Evolutionary conservation across 768 basidiomycete species (phyloP).

Genomic region (Kwoniella sp.): DNA sequence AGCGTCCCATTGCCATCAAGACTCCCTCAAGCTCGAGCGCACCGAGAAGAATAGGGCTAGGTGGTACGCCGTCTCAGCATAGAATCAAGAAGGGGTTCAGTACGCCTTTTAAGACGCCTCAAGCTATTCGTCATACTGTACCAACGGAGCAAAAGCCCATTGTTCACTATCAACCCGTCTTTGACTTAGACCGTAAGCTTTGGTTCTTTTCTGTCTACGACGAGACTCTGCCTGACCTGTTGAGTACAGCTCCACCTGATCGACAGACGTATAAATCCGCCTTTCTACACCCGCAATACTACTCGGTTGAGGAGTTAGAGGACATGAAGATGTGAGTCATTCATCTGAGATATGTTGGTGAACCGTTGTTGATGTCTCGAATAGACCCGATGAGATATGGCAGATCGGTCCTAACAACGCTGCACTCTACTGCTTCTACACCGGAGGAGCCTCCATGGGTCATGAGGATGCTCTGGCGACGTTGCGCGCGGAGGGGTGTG

Average conservation of each 20-base stretch:
- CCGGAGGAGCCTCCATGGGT: conserved; percentile 22
- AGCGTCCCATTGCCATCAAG: conserved; percentile 30
- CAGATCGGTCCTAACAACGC: conserved; percentile 37
- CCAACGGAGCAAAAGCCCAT: background rate
- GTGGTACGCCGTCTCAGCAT: conserved; percentile 28
- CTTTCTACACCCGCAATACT: conserved; percentile 42
- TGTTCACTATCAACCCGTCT: conserved; percentile 19
- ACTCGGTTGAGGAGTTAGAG: conserved; percentile 26
- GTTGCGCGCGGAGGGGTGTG: conserved; percentile 58
- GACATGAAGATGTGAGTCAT: conserved; percentile 43
- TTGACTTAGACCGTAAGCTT: conserved; percentile 42
- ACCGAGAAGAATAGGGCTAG: conserved; percentile 45
- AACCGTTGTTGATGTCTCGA: background rate
- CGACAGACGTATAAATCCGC: conserved; percentile 27
- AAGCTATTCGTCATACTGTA: background rate
- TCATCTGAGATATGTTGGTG: background rate
- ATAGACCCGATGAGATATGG: conserved; percentile 46
- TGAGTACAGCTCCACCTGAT: conserved; percentile 25
- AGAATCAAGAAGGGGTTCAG: conserved; percentile 31
- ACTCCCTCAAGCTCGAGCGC: conserved; percentile 28
- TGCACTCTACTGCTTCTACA: conserved; percentile 36
- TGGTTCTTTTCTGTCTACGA: background rate
- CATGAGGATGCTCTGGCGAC: conserved; percentile 25
- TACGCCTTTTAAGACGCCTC: conserved; percentile 46
- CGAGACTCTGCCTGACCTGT: background rate